Base-by-base conservation (phyloP, 2,329 filamentous ascomycete species). In the Colletotrichum liriopes region DNA sequence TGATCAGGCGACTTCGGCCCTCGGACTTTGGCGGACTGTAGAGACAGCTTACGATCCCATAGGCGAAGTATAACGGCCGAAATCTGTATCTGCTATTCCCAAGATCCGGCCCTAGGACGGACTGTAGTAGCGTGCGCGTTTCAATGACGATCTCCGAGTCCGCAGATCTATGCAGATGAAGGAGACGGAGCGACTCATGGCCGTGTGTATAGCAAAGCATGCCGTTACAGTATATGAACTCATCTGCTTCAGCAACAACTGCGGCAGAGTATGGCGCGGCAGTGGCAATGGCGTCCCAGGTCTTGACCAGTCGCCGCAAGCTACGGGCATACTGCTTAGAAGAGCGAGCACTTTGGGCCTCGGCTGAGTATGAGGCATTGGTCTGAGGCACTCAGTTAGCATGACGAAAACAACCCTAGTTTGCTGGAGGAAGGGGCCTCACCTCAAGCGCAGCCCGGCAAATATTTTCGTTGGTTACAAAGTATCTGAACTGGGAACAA, bases 181-280 rank as follows among this genome's bases (percentile, higher is more conserved):
- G 83, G 35, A 94, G 79, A 3, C 89, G 87, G 35, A 95, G 84
- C 60, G 78, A 76, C 72, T 78, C 63, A 45, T 77, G 71, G 52
- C 86, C 84, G 51, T 85, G 78, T 14, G 89, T 86, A 77, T 94
- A 92, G 75, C 92, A 93, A 20, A 95, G 81, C 14, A 89, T 84
- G 7, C 93, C 92, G 69, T 90, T 86, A 23, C 84, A 83, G 78
- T 93, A 94, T 2, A 91, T 79, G 79, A 92, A 94, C 4, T 85
- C 84, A 32, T 90, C 86, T 4, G 87, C 91, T 64, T 89, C 83
- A 4, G 87, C 92, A 41, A 94, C 77, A 0, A 91, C 82, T 2
- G 87, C 87, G 20, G 88, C 87, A 0, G 89, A 86, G 77, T 90
- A 94, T 0, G 93, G 93, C 41, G 85, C 81, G 6, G 90, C 91